Percentiles rank a stretch among this genome's conserved stretches.
Evolutionary conservation across 2,329 filamentous ascomycete species (phyloP).

Genomic region (Hypoxylon rubiginosum): DNA sequence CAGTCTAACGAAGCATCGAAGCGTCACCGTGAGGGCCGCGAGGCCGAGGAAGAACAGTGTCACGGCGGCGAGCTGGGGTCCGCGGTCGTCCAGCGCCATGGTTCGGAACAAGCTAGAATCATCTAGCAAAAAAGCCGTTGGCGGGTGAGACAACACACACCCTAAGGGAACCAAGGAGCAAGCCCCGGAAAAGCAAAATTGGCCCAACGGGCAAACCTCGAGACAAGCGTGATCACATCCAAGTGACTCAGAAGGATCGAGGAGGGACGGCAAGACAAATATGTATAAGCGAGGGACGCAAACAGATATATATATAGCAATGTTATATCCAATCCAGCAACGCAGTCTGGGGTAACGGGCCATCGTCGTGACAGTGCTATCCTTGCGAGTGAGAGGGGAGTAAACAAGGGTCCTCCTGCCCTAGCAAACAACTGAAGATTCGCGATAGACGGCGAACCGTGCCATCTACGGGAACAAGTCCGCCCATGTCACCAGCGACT

Average conservation of each 20-base stretch:
- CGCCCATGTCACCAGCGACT: constrained; percentile 4
- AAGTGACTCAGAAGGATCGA: constrained; percentile 4
- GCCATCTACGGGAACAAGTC: constrained; percentile 20
- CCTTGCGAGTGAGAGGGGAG: constrained; percentile 1
- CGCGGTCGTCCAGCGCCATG: constrained; percentile 45
- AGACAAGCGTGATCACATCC: constrained; percentile 24
- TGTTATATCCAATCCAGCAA: not conserved
- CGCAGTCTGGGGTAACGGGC: constrained; percentile 11
- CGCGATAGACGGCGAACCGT: constrained; percentile 14
- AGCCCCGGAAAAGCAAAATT: constrained; percentile 16
- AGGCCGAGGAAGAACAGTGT: constrained; percentile 39
- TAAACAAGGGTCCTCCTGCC: constrained; percentile 10
- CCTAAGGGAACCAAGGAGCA: no score
- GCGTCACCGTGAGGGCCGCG: constrained; percentile 41
- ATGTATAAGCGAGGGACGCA: not conserved
- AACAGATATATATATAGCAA: constrained; percentile 4
- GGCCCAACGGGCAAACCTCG: constrained; percentile 33
- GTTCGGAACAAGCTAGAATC: not conserved
- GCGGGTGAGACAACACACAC: no score
- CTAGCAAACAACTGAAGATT: constrained; percentile 17
- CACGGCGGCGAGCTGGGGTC: constrained; percentile 43
- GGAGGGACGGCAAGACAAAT: not conserved
- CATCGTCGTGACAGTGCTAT: constrained; percentile 11
- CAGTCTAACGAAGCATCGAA: constrained; percentile 49
- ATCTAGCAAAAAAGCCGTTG: constrained; percentile 1